phyloP scores from a whole-genome alignment of 352 stramenopile species.

The Pythium coloratum region DNA sequence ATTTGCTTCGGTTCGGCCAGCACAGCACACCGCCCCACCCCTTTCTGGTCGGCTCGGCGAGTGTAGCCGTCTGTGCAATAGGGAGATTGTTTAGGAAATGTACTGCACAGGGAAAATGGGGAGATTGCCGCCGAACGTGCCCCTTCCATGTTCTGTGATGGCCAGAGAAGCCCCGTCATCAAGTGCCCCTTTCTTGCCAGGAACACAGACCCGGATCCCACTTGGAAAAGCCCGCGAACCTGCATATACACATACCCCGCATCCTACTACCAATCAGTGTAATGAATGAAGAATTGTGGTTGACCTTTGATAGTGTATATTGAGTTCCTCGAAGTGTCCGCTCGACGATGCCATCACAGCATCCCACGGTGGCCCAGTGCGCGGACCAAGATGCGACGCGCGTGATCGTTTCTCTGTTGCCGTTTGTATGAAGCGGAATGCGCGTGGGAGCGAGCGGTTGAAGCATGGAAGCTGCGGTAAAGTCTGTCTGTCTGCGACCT shows the following conservation, averaged over 20 bases:
- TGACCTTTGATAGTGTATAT: constrained; percentile 7
- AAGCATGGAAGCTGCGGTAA: background rate
- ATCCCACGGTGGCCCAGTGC: background rate
- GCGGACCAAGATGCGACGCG: constrained; percentile 1
- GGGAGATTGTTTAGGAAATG: background rate
- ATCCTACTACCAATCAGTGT: too few relatives aligned
- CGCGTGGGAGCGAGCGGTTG: background rate
- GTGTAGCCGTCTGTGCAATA: background rate
- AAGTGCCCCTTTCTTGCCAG: constrained; percentile 8
- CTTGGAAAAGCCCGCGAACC: background rate
- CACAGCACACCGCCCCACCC: background rate
- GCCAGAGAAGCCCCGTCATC: constrained; percentile 20
- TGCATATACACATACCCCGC: background rate
- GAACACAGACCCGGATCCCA: constrained; percentile 8
- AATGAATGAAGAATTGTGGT: background rate
- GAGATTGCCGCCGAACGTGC: background rate
- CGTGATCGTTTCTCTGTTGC: background rate
- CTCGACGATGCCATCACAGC: constrained; percentile 1
- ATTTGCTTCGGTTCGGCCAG: too few relatives aligned
- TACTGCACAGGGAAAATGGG: too few relatives aligned
- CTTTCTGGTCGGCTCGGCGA: background rate
- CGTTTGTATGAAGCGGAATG: background rate
- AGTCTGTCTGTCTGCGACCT: background rate
- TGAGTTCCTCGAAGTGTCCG: constrained; percentile 2
- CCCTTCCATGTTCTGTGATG: constrained; percentile 25